Percentiles rank a stretch among this genome's conserved stretches.
phyloP scores from a whole-genome alignment of 257 asterid species.

The Solanum lignicaule region DNA sequence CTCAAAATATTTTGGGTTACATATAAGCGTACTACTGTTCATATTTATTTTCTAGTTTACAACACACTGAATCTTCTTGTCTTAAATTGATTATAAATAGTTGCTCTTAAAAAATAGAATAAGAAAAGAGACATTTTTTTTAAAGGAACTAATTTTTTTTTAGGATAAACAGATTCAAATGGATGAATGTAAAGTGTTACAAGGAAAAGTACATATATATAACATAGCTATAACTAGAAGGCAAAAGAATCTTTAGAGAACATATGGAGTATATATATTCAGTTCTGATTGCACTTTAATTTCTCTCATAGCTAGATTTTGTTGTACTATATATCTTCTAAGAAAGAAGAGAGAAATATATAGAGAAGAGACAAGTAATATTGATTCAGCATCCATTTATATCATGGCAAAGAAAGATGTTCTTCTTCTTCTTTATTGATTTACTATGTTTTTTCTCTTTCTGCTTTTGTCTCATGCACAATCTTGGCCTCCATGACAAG shows the following conservation, averaged over 20 bases:
- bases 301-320: background rate
- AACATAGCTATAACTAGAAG: background rate
- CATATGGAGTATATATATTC: too few relatives aligned
- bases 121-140: background rate
- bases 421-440: slow-evolving; percentile 8
- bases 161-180: background rate
- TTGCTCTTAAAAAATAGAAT: background rate
- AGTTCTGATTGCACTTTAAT: background rate
- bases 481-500: slow-evolving; percentile 29
- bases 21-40: background rate
- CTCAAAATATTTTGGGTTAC: background rate
- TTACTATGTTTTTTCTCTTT: slow-evolving; percentile 22
- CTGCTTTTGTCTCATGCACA: slow-evolving; percentile 24
- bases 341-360: background rate
- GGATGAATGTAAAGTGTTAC: background rate
- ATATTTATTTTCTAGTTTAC: background rate
- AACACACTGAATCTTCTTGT: background rate
- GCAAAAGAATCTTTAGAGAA: background rate
- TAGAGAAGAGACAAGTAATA: background rate
- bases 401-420: slow-evolving; percentile 29
- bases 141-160: too few relatives aligned
- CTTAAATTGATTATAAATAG: background rate
- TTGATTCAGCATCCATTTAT: slow-evolving; percentile 35
- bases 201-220: background rate
- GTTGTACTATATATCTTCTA: background rate